Percentiles rank a stretch among this genome's conserved stretches.
Conservation (phyloP, 2,329 filamentous ascomycete species). For the Aspergillus felis region DNA sequence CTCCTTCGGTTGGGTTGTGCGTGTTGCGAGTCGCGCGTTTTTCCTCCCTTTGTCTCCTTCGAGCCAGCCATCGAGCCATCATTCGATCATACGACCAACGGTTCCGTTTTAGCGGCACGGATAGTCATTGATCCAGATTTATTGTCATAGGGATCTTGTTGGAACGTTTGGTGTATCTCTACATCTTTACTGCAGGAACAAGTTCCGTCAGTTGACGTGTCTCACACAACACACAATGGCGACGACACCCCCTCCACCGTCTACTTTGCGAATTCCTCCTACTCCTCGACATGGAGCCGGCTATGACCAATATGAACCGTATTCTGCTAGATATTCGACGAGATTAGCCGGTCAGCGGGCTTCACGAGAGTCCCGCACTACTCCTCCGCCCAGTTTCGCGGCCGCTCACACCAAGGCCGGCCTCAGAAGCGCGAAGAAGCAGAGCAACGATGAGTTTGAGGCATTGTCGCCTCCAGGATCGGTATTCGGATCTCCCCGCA, state of each 20-base stretch:
- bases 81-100: neutral
- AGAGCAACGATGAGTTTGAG: slow-evolving; percentile 17
- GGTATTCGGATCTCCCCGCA: slow-evolving; percentile 24
- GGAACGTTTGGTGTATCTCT: neutral
- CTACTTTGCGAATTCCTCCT: slow-evolving; percentile 37
- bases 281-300: slow-evolving; percentile 45
- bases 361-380: slow-evolving; percentile 23
- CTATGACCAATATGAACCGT: slow-evolving; percentile 41
- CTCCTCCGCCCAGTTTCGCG: slow-evolving; percentile 29
- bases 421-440: slow-evolving; percentile 19
- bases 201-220: neutral
- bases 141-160: neutral
- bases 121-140: neutral
- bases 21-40: slow-evolving; percentile 11
- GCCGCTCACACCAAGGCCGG: slow-evolving; percentile 14
- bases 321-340: slow-evolving; percentile 38
- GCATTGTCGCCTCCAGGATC: slow-evolving; percentile 29
- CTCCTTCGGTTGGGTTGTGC: neutral
- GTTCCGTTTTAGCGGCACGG: neutral
- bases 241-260: slow-evolving; percentile 43
- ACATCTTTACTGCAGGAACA: neutral
- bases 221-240: slow-evolving; percentile 33
- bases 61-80: neutral
- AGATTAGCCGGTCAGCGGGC: slow-evolving; percentile 35
- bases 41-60: slow-evolving; percentile 14